Evolutionary conservation across 331 rosid species (phyloP).

Genomic region (Acacia pycnantha): DNA sequence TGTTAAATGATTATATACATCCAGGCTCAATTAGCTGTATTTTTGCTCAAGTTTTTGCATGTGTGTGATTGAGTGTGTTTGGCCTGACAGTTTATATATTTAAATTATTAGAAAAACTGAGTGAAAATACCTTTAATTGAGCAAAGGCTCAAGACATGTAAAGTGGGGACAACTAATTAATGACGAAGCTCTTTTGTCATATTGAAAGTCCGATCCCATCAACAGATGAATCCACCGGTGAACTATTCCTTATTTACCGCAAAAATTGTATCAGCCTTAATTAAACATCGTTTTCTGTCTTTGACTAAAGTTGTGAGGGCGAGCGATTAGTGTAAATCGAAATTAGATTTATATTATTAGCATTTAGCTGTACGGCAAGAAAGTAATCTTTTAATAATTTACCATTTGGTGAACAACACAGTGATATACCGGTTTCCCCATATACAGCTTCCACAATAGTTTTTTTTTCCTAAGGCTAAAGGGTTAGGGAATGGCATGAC

Average conservation of each 20-base stretch:
- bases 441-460: too few species aligned
- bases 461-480: too few species aligned
- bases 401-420: not conserved
- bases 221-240: not conserved
- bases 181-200: not conserved
- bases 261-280: not conserved
- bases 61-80: not conserved
- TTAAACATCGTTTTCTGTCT: not conserved
- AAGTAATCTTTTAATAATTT: not conserved
- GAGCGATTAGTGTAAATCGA: not conserved
- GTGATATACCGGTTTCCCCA: too few species aligned
- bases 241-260: not conserved
- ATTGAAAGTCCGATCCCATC: not conserved
- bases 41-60: not conserved
- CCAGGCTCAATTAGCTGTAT: not conserved
- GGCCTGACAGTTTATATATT: not conserved
- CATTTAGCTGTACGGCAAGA: not conserved
- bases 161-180: not conserved
- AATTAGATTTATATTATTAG: not conserved
- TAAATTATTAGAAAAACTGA: not conserved
- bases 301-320: not conserved
- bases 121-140: not conserved
- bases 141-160: not conserved
- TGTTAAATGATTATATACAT: not conserved
- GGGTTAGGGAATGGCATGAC: too few species aligned